Conservation (phyloP, 345 rosid species). For the Eucalyptus erythrocorys region DNA sequence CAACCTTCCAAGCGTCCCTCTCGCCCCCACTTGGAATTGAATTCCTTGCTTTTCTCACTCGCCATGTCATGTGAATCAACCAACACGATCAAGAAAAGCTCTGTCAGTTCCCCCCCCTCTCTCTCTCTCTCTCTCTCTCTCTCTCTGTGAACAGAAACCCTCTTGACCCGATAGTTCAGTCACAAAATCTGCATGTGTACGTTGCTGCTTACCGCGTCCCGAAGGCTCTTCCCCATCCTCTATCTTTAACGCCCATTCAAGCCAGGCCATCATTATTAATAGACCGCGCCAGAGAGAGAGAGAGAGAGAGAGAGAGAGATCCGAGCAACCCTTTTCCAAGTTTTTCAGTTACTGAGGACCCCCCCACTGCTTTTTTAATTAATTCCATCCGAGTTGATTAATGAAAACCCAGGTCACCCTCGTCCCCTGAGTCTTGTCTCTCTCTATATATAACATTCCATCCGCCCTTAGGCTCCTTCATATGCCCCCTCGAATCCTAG, state of each 20-base stretch:
- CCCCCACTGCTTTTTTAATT: neutral
- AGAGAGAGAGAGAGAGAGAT: neutral
- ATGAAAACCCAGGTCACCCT: neutral
- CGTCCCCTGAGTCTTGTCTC: neutral
- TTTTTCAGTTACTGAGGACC: neutral
- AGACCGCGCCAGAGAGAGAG: neutral
- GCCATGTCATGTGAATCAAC: neutral
- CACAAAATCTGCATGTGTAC: slow-evolving; percentile 88
- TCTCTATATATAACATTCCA: neutral
- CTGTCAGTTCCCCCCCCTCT: slow-evolving; percentile 13
- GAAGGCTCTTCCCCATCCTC: neutral
- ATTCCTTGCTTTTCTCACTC: neutral
- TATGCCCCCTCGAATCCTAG: neutral
- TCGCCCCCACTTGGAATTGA: neutral
- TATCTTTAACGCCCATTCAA: neutral
- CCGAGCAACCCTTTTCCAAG: neutral
- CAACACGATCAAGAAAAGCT: neutral
- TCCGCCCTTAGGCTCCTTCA: neutral
- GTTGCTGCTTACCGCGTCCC: slow-evolving; percentile 22
- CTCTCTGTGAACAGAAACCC: slow-evolving; percentile 5
- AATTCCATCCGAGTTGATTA: neutral
- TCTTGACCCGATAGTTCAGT: slow-evolving; percentile 81
- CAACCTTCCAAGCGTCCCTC: neutral
- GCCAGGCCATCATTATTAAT: neutral
- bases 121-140: neutral